A percentile compares a stretch with the other conserved stretches of the same genome.
Evolutionary conservation across 116 monocot genomes (phyloP).

Genomic region (Posidonia oceanica): DNA sequence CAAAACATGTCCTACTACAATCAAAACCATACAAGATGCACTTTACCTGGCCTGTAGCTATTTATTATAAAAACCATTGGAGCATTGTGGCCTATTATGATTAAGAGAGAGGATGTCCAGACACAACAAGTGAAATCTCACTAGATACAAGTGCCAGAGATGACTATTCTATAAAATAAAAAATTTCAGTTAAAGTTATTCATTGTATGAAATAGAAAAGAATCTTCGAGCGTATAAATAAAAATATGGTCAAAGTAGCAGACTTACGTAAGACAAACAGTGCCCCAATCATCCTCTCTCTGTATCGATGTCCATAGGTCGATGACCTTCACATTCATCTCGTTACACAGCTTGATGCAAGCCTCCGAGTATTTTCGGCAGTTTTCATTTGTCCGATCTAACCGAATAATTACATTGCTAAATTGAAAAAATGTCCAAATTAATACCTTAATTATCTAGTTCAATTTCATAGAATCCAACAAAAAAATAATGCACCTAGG

Average conservation of each 20-base stretch:
- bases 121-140: too few species aligned
- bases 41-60: too few species aligned
- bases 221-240: not conserved
- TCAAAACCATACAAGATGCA: too few species aligned
- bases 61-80: too few species aligned
- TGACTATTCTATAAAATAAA: too few species aligned
- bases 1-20: too few species aligned
- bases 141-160: too few species aligned
- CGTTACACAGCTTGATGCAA: constrained; percentile 58
- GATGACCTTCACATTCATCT: constrained; percentile 60
- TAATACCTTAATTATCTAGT: not conserved
- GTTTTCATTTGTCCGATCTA: constrained; percentile 58
- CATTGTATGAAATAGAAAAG: not conserved
- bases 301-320: constrained; percentile 72
- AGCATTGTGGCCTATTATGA: too few species aligned
- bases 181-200: too few species aligned
- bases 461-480: not conserved
- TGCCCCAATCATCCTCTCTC: constrained; percentile 56
- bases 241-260: not conserved
- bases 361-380: constrained; percentile 76
- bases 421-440: not conserved
- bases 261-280: constrained; percentile 71
- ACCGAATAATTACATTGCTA: not conserved
- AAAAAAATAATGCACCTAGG: constrained; percentile 27
- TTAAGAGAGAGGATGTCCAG: too few species aligned